A percentile compares a stretch with the other conserved stretches of the same genome.
Evolutionary conservation across 352 stramenopile species (phyloP).

Genomic region (Globisporangium abappressorium): DNA sequence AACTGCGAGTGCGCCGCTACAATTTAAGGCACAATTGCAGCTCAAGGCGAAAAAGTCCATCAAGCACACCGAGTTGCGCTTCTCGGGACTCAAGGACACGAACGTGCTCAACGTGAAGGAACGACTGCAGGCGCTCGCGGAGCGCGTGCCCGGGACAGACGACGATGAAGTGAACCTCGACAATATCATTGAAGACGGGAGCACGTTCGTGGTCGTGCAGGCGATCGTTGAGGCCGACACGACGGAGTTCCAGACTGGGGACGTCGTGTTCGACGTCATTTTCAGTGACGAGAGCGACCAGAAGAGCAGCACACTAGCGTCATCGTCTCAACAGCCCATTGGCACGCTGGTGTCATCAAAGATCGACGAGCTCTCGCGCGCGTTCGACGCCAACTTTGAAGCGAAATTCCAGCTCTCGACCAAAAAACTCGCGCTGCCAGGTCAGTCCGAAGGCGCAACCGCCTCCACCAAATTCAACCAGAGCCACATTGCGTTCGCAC

Average conservation of each 20-base stretch:
- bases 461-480: slow-evolving; percentile 30
- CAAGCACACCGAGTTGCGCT: slow-evolving; percentile 44
- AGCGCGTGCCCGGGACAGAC: slow-evolving; percentile 20
- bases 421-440: slow-evolving; percentile 19
- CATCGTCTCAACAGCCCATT: slow-evolving; percentile 1
- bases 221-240: slow-evolving; percentile 49
- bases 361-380: slow-evolving; percentile 4
- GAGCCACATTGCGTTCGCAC: slow-evolving; percentile 66
- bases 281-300: slow-evolving; percentile 40
- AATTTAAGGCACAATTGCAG: slow-evolving; percentile 50
- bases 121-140: slow-evolving; percentile 38
- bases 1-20: slow-evolving; percentile 26
- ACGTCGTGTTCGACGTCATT: slow-evolving; percentile 64
- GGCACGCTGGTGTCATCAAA: slow-evolving; percentile 15
- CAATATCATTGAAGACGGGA: slow-evolving; percentile 67
- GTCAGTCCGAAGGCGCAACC: too few relatives aligned
- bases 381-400: slow-evolving; percentile 64
- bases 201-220: slow-evolving; percentile 68
- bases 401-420: slow-evolving; percentile 43
- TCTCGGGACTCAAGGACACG: slow-evolving; percentile 49
- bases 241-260: slow-evolving; percentile 29
- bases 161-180: slow-evolving; percentile 60
- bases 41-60: slow-evolving; percentile 39
- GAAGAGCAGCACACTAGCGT: slow-evolving; percentile 2
- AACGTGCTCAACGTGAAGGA: slow-evolving; percentile 79